Conservation (phyloP, 139 green algal genomes). For the Yamagishiella unicocca region DNA sequence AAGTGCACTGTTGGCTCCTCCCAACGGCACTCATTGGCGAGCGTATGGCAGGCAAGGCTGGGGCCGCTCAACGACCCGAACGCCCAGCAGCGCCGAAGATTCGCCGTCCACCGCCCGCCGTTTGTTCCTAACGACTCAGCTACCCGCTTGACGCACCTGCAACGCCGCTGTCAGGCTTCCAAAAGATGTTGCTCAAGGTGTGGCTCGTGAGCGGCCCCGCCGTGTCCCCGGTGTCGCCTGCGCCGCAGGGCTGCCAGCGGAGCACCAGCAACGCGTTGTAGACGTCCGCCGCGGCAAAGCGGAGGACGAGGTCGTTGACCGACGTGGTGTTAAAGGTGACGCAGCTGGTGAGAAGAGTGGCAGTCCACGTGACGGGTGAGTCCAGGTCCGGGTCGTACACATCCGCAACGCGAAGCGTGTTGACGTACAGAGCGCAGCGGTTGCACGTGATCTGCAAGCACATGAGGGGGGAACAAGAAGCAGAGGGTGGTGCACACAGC, state of each 20-base stretch:
- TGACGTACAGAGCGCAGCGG: not conserved
- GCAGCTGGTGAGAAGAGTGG: not conserved
- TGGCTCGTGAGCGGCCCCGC: not conserved
- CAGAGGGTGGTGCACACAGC: no score
- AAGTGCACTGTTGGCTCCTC: not conserved
- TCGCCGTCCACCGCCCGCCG: no score
- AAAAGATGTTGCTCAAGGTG: conserved; percentile 8
- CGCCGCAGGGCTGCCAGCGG: conserved; percentile 19
- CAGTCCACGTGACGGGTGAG: no score
- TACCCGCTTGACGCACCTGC: not conserved
- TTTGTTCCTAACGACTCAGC: no score
- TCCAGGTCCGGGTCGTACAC: not conserved
- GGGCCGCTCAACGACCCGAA: not conserved
- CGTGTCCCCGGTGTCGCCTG: not conserved
- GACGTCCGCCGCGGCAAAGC: not conserved
- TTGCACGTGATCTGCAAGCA: conserved; percentile 7
- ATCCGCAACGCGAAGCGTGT: not conserved
- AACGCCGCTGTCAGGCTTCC: not conserved
- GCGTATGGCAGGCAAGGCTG: not conserved
- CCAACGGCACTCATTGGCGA: not conserved
- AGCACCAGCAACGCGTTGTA: not conserved
- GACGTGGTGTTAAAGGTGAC: not conserved
- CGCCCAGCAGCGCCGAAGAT: no score
- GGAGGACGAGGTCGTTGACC: not conserved
- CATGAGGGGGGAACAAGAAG: no score